phyloP scores from a whole-genome alignment of 208 protist species.

The Balamuthia mandrillaris region DNA sequence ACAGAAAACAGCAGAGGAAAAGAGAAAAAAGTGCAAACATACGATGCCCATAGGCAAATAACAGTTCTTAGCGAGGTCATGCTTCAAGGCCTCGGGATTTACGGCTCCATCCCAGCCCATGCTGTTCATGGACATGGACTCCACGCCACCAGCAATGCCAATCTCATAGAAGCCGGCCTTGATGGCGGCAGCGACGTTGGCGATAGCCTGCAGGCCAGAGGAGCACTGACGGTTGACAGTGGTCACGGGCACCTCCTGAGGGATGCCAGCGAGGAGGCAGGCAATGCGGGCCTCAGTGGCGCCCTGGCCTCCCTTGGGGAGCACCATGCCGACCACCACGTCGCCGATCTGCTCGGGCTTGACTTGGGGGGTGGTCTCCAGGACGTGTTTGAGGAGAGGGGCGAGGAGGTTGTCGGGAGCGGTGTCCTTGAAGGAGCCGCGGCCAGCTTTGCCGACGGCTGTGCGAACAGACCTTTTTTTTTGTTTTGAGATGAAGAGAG shows the following conservation, averaged over 20 bases:
- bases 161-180: conserved; percentile 49
- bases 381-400: conserved; percentile 48
- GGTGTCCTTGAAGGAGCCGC: conserved; percentile 59
- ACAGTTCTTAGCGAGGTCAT: conserved; percentile 37
- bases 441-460: conserved; percentile 52
- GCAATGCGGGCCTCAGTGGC: conserved; percentile 53
- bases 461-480: conserved; percentile 47
- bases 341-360: conserved; percentile 49
- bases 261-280: conserved; percentile 50
- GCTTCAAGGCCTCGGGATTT: conserved; percentile 41
- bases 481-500: no score
- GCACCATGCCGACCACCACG: conserved; percentile 49
- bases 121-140: conserved; percentile 51
- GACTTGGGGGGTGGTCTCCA: conserved; percentile 35
- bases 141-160: conserved; percentile 59
- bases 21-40: background rate
- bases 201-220: conserved; percentile 54
- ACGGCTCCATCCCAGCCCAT: conserved; percentile 54
- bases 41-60: conserved; percentile 10
- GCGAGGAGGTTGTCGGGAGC: conserved; percentile 44
- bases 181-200: conserved; percentile 49
- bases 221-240: conserved; percentile 64
- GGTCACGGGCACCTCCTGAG: conserved; percentile 44
- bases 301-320: conserved; percentile 39
- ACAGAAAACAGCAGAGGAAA: no score